These are phyloP conservation scores for Lasiosphaeria ovina DNA, from an alignment of 495 filamentous ascomycete species.

Conservation along the genomic window DNA sequence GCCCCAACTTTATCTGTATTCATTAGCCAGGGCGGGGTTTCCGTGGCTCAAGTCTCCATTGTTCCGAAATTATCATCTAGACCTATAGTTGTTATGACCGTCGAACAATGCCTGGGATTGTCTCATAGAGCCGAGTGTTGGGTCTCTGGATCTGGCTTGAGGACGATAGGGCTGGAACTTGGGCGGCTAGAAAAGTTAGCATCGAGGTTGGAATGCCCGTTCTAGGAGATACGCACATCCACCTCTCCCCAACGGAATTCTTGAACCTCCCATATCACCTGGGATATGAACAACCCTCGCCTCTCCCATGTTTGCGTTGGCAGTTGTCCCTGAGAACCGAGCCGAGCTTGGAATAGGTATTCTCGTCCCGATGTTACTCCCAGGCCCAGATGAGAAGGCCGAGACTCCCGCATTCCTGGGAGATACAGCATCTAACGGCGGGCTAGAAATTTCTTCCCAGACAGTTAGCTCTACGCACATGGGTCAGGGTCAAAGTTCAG, in stretches of 20 bases:
- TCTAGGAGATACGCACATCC: not conserved
- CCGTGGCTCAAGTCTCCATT: too few relatives aligned
- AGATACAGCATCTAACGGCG: not conserved
- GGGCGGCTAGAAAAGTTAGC: not conserved
- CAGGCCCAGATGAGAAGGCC: not conserved
- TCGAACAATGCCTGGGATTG: conserved; percentile 9
- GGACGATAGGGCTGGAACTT: not conserved
- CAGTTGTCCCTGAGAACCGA: not conserved
- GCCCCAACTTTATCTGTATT: too few relatives aligned
- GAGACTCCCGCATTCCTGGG: not conserved
- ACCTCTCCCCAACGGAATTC: not conserved
- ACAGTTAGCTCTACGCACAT: not conserved
- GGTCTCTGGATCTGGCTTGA: conserved; percentile 1
- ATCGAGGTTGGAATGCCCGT: not conserved
- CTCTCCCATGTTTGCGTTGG: not conserved
- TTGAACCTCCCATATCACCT: not conserved
- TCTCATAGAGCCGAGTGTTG: conserved; percentile 6
- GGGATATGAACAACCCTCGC: not conserved
- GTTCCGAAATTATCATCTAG: too few relatives aligned
- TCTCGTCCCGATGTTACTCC: not conserved
- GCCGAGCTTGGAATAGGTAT: not conserved
- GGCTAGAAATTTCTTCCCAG: not conserved
- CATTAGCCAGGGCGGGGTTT: too few relatives aligned
- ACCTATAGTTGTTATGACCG: not conserved
- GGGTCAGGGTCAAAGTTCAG: not conserved